phyloP scores from a whole-genome alignment of 1,139 yeast genomes.

The Nadsonia commutata region DNA sequence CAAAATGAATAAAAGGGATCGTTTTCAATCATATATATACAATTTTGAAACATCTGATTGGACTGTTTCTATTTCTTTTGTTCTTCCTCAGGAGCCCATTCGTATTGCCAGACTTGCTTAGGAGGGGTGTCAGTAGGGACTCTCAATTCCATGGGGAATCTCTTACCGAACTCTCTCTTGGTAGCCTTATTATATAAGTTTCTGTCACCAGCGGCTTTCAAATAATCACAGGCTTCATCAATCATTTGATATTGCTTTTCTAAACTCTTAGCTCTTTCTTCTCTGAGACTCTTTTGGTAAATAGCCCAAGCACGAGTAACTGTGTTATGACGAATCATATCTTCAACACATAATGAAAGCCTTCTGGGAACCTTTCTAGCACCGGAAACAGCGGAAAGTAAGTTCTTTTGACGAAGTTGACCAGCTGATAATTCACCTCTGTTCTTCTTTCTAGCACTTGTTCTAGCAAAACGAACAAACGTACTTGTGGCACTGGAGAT shows the following conservation, averaged over 20 bases:
- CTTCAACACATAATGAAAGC: constrained; percentile 64
- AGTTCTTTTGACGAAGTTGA: neutral
- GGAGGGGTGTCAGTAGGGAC: constrained; percentile 92
- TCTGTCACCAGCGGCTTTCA: constrained; percentile 34
- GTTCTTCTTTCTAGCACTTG: neutral
- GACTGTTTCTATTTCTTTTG: constrained; percentile 3
- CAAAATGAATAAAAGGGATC: no score
- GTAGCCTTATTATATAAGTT: constrained; percentile 38
- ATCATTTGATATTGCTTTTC: constrained; percentile 54
- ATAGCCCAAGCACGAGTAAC: constrained; percentile 75
- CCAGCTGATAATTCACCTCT: neutral
- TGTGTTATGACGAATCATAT: constrained; percentile 69
- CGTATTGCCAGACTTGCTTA: constrained; percentile 62
- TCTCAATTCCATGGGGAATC: constrained; percentile 43
- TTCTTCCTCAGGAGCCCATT: constrained; percentile 28
- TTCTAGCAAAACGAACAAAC: neutral
- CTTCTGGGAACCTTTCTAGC: constrained; percentile 77
- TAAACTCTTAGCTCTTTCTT: constrained; percentile 19
- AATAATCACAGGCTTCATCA: constrained; percentile 57
- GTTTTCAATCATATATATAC: constrained; percentile 1
- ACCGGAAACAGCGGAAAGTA: constrained; percentile 66
- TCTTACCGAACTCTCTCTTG: constrained; percentile 32
- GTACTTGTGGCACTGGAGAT: neutral
- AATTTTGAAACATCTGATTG: neutral
- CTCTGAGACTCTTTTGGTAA: constrained; percentile 34